Evolutionary conservation across 1,284 basidiomycete genomes (phyloP).

Genomic region (Heterobasidion irregulare): DNA sequence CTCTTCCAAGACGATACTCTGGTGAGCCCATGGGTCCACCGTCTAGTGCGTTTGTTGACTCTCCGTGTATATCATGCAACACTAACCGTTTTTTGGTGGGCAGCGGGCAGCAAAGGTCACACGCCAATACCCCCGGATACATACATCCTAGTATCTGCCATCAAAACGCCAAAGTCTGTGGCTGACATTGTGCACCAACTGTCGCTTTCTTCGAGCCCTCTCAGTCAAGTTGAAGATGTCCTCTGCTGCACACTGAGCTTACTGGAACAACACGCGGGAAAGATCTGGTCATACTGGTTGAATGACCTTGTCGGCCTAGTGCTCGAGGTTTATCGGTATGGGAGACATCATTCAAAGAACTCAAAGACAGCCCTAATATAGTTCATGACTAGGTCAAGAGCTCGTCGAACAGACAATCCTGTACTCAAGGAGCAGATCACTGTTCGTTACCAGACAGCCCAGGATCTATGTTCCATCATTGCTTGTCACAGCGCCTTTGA

Average conservation of each 20-base stretch:
- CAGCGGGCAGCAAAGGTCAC: neutral
- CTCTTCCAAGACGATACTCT: conserved; percentile 38
- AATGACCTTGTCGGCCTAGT: conserved; percentile 9
- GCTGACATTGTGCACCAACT: conserved; percentile 17
- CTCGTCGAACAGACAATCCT: conserved; percentile 17
- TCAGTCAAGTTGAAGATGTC: conserved; percentile 11
- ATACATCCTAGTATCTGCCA: conserved; percentile 10
- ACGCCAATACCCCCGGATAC: conserved; percentile 5
- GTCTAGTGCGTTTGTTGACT: neutral
- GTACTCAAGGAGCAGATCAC: conserved; percentile 31
- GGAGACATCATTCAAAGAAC: conserved; percentile 32
- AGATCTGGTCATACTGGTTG: conserved; percentile 21
- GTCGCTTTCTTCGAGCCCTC: conserved; percentile 8
- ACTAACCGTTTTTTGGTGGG: neutral
- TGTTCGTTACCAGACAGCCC: conserved; percentile 44
- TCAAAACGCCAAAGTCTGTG: conserved; percentile 10
- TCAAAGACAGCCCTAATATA: no score
- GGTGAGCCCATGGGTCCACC: conserved; percentile 8
- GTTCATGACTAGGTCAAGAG: conserved; percentile 25
- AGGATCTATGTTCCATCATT: conserved; percentile 54
- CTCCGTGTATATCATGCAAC: neutral
- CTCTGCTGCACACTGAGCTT: conserved; percentile 9
- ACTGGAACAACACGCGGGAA: conserved; percentile 18
- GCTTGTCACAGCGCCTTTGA: conserved; percentile 57
- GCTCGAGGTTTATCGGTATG: conserved; percentile 29